Conservation (phyloP, 2,329 filamentous ascomycete genomes). For the Calonectria pseudoreteaudii region DNA sequence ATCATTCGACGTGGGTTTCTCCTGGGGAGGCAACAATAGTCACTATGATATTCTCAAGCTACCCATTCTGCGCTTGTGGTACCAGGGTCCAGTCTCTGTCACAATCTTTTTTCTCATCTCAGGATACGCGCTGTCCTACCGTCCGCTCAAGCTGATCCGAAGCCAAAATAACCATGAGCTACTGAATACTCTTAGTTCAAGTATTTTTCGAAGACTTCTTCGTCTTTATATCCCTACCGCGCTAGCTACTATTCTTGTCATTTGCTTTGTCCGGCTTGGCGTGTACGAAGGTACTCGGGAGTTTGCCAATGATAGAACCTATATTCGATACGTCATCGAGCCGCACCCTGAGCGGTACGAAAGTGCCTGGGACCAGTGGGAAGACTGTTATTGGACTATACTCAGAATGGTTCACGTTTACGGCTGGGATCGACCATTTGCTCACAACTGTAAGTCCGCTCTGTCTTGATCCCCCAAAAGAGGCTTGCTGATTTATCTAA, state of each 20-base stretch:
- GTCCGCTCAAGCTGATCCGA: constrained; percentile 59
- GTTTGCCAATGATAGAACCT: constrained; percentile 56
- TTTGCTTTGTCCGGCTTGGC: constrained; percentile 57
- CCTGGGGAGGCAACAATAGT: constrained; percentile 57
- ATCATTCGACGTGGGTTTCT: constrained; percentile 62
- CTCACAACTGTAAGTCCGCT: constrained; percentile 53
- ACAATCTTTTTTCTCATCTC: constrained; percentile 73
- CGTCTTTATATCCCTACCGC: constrained; percentile 64
- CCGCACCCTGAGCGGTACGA: constrained; percentile 1
- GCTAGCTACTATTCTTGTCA: constrained; percentile 61
- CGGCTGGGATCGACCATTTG: constrained; percentile 61
- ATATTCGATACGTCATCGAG: constrained; percentile 45
- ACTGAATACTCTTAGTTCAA: constrained; percentile 58
- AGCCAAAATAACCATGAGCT: constrained; percentile 52
- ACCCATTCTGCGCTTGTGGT: constrained; percentile 65
- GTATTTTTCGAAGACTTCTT: constrained; percentile 63
- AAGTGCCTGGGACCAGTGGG: constrained; percentile 11
- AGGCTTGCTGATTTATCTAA: constrained; percentile 33
- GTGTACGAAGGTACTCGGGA: constrained; percentile 61
- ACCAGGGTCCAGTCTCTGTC: constrained; percentile 67
- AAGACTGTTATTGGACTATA: constrained; percentile 50
- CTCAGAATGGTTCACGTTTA: constrained; percentile 64
- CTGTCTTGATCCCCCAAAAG: background rate
- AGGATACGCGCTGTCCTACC: constrained; percentile 69
- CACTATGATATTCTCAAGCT: constrained; percentile 63